Percentiles rank a stretch among this genome's conserved stretches.
These are phyloP conservation scores for Sesbania bispinosa DNA, from an alignment of 306 rosid genomes.

Conservation along the genomic window DNA sequence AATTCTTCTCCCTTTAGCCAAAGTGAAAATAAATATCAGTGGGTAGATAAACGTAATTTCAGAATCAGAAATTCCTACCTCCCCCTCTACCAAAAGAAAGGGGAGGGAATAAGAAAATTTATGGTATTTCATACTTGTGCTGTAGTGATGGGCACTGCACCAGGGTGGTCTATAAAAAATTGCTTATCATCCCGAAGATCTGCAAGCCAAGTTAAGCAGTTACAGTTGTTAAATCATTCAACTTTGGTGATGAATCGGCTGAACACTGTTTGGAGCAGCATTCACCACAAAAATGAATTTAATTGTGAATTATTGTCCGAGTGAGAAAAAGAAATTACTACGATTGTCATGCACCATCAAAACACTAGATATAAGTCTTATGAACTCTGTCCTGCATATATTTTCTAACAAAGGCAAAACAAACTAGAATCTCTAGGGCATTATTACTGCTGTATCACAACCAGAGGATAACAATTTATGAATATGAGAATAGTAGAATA, in stretches of 20 bases:
- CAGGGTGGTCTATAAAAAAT: constrained; percentile 58
- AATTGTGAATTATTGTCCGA: background rate
- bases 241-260: background rate
- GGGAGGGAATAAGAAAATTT: background rate
- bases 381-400: background rate
- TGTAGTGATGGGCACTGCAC: constrained; percentile 62
- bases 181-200: constrained; percentile 81
- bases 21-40: constrained; percentile 12
- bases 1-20: constrained; percentile 72
- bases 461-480: background rate
- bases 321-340: background rate
- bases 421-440: background rate
- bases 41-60: background rate
- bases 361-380: background rate
- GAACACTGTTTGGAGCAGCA: background rate
- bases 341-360: background rate
- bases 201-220: constrained; percentile 30
- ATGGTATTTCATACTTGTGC: constrained; percentile 42
- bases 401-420: background rate
- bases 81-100: background rate
- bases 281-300: background rate
- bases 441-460: background rate
- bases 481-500: background rate
- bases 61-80: background rate
- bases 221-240: background rate